Evolutionary conservation across 2,329 filamentous ascomycete species (phyloP).

Genomic region (Alternaria dauci): DNA sequence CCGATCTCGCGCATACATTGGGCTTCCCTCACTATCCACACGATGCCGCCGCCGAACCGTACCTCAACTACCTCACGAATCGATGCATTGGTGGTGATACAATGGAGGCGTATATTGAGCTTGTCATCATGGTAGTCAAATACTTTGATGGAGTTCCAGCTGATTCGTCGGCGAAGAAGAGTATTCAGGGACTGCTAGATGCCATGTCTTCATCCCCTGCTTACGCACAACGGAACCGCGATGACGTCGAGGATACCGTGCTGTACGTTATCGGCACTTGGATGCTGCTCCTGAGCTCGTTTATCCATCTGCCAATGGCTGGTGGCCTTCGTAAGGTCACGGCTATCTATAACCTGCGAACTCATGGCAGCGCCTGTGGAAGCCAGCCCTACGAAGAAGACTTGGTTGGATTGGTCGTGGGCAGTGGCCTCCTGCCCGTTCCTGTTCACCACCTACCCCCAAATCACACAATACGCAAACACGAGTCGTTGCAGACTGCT

Average conservation of each 20-base stretch:
- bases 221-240: not conserved
- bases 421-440: not conserved
- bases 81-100: slow-evolving; percentile 14
- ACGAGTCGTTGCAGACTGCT: not conserved
- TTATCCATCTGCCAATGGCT: not conserved
- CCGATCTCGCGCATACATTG: slow-evolving; percentile 19
- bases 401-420: not conserved
- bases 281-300: not conserved
- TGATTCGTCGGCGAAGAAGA: not conserved
- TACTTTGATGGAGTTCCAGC: not conserved
- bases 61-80: slow-evolving; percentile 32
- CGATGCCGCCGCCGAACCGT: slow-evolving; percentile 20
- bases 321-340: not conserved
- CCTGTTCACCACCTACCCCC: not conserved
- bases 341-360: not conserved
- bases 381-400: not conserved
- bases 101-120: slow-evolving; percentile 17
- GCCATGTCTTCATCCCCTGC: not conserved
- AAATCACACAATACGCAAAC: not conserved
- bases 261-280: not conserved
- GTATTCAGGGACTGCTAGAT: not conserved
- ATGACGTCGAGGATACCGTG: not conserved
- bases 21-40: slow-evolving; percentile 19
- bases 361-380: not conserved
- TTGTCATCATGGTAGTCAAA: not conserved